These are phyloP conservation scores for Grosmannia penicillata DNA, from an alignment of 2,329 filamentous ascomycete species.

Conservation along the genomic window DNA sequence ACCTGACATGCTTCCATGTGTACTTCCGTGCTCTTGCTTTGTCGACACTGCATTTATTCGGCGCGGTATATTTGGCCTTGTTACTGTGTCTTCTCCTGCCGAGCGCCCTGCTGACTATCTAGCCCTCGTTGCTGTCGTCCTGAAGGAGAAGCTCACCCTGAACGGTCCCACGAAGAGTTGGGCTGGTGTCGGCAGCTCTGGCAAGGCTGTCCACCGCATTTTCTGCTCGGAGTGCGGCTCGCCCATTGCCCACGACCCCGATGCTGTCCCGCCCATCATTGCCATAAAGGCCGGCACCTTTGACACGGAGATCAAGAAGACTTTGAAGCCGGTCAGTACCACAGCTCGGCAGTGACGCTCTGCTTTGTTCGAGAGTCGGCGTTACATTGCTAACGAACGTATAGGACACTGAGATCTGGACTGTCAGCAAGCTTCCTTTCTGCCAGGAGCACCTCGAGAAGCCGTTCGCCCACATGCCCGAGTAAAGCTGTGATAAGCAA, in stretches of 20 bases:
- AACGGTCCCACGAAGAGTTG: slow-evolving; percentile 51
- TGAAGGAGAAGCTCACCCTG: slow-evolving; percentile 49
- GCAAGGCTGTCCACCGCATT: slow-evolving; percentile 49
- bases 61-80: too few relatives aligned
- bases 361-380: background rate
- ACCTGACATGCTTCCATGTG: background rate
- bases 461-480: slow-evolving; percentile 48
- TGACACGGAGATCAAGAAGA: slow-evolving; percentile 50
- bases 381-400: background rate
- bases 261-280: slow-evolving; percentile 55
- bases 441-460: slow-evolving; percentile 50
- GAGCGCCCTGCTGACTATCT: too few relatives aligned
- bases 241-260: slow-evolving; percentile 55
- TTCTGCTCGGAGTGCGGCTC: slow-evolving; percentile 58
- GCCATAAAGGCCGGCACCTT: slow-evolving; percentile 54
- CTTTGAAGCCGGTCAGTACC: slow-evolving; percentile 40
- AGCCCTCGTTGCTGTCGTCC: slow-evolving; percentile 53
- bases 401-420: slow-evolving; percentile 56
- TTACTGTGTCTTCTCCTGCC: background rate
- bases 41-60: too few relatives aligned
- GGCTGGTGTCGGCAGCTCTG: slow-evolving; percentile 43
- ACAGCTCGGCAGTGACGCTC: slow-evolving; percentile 12
- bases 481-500: slow-evolving; percentile 22
- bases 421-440: slow-evolving; percentile 52
- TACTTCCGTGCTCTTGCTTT: too few relatives aligned